phyloP scores from a whole-genome alignment of 768 basidiomycete genomes.

The Coprinopsis marcescibilis region DNA sequence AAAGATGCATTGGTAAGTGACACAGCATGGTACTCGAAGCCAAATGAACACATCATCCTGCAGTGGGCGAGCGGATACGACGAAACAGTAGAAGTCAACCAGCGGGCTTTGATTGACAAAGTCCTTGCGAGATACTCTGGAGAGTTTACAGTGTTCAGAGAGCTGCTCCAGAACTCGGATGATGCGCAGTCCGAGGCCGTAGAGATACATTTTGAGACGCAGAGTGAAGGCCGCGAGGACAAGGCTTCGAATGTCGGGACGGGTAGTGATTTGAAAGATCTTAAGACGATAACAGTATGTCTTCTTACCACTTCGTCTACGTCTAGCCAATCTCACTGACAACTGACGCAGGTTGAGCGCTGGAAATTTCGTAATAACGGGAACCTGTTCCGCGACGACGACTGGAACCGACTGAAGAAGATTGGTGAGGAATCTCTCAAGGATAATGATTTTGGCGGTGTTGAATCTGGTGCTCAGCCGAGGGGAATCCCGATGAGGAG shows the following conservation, averaged over 20 bases:
- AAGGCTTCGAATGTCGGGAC: neutral
- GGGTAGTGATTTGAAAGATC: conserved; percentile 42
- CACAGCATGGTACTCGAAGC: conserved; percentile 18
- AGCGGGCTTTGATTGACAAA: conserved; percentile 95
- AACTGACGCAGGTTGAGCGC: conserved; percentile 51
- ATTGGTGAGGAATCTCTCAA: conserved; percentile 49
- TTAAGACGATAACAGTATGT: conserved; percentile 58
- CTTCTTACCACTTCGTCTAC: neutral
- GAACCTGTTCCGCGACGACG: conserved; percentile 71
- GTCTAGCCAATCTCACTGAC: neutral
- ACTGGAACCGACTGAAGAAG: conserved; percentile 87
- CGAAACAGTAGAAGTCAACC: conserved; percentile 87
- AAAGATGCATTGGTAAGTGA: conserved; percentile 9
- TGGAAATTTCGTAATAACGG: conserved; percentile 92
- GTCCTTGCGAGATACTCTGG: conserved; percentile 94
- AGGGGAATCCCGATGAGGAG: conserved; percentile 91
- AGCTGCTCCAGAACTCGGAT: conserved; percentile 94
- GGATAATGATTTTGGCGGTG: neutral
- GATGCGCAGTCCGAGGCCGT: conserved; percentile 75
- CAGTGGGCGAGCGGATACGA: conserved; percentile 61
- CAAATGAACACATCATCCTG: neutral
- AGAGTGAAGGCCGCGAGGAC: conserved; percentile 29
- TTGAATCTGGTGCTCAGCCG: conserved; percentile 40
- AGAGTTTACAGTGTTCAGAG: conserved; percentile 81
- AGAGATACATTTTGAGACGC: conserved; percentile 77